Evolutionary conservation across 179 eudicot genomes (phyloP), one percentile per base, ranked within the genome.

Genomic region (Silene coronaria): DNA sequence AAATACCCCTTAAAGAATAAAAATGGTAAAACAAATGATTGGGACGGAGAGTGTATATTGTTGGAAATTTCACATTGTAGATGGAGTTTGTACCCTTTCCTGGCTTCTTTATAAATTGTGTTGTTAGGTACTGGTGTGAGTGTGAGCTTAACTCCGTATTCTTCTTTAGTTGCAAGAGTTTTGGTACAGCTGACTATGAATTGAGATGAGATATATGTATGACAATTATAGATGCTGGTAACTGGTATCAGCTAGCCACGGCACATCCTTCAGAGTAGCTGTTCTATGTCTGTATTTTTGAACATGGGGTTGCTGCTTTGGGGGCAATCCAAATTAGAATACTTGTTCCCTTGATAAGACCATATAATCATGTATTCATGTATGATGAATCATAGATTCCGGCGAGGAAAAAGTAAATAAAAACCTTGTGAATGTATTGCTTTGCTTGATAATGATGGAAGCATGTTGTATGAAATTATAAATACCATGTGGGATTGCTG

Each of bases 111-210:
- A 14, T 16, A 3, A 3, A 24, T 55, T 38, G 11, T 4, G 24
- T 38, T 9, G 11, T 55, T 65, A 16, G 26, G 3, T 27, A 27
- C 8, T 32, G 48, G 27, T 19, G 51, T 69, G 19, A 16, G 21
- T 45, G 53, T 68, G 42, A 7, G 9, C 36, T 66, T n/a, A 13
- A 55, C 57, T 59, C 51, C 78, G 13, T 17, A 42, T 27, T 4
- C 0, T 72, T 66, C 60, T 67, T 36, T 73, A 74, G 68, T 63
- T 30, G 10, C 60, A 23, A 22, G 32, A 62, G n/a, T 62, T 62
- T 27, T 21, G 34, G 14, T 65, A 32, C 21, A 30, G 22, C 42
- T 32, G 60, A 46, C 58, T 66, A 61, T 32, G 67, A 70, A 42
- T 16, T 24, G 27, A 57, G 67, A 59, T 51, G 8, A 13, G 59